Percentiles rank a stretch among this genome's conserved stretches.
These are phyloP conservation scores for Ensete ventricosum DNA, from an alignment of 176 grass and related monocot genomes.

Conservation along the genomic window DNA sequence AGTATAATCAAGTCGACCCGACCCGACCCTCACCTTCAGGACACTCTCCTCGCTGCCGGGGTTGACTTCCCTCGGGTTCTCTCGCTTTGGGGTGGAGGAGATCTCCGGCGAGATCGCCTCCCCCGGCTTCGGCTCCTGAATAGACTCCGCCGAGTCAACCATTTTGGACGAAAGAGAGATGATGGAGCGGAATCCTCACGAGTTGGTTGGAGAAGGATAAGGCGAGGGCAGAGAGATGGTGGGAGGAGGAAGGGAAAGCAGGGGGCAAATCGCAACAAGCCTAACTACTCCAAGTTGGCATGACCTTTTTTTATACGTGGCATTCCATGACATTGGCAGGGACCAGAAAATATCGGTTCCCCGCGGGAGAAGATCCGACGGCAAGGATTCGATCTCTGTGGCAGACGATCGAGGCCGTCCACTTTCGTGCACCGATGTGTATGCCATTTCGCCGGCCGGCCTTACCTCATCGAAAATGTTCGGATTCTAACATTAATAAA, in stretches of 20 bases:
- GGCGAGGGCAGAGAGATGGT: background rate
- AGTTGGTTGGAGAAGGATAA: background rate
- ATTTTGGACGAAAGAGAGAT: too few relatives aligned
- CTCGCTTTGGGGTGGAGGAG: background rate
- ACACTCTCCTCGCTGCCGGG: background rate
- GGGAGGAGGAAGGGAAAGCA: background rate
- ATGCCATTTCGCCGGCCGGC: too few relatives aligned
- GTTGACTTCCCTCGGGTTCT: background rate
- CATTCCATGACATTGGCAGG: too few relatives aligned
- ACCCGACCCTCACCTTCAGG: background rate
- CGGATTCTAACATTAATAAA: too few relatives aligned
- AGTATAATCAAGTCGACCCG: background rate
- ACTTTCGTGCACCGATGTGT: too few relatives aligned
- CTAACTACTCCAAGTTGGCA: background rate
- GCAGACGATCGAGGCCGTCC: too few relatives aligned
- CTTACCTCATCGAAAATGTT: too few relatives aligned
- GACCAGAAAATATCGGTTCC: too few relatives aligned
- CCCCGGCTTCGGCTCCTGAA: too few relatives aligned
- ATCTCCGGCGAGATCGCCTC: background rate
- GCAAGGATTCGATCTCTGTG: too few relatives aligned
- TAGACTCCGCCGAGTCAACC: background rate
- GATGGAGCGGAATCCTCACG: background rate
- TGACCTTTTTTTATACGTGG: slow-evolving; percentile 1
- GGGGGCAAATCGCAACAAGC: background rate
- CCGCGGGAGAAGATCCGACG: too few relatives aligned